Conservation (phyloP, 176 grass and related monocot genomes). For the Hordeum marinum region DNA sequence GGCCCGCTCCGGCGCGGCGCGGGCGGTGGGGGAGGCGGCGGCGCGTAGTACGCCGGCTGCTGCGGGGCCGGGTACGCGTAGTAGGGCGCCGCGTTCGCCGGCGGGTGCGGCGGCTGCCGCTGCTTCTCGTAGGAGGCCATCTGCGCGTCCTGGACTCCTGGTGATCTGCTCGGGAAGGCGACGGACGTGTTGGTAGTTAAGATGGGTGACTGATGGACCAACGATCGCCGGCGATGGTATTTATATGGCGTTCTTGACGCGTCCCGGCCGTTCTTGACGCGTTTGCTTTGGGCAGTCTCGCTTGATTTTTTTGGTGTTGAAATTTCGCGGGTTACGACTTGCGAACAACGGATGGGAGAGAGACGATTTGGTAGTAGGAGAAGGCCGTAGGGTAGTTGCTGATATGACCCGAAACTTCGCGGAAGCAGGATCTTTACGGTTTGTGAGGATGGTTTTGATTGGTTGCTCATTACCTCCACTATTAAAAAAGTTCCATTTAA, state of each 20-base stretch:
- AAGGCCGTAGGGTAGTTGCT: too few species aligned
- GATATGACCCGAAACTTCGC: not conserved
- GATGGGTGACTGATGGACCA: not conserved
- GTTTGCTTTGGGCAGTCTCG: not conserved
- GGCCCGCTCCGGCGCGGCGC: not conserved
- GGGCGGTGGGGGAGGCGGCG: not conserved
- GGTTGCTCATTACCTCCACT: not conserved
- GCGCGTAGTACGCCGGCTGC: conserved; percentile 27
- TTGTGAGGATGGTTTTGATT: not conserved
- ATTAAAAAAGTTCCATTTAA: not conserved
- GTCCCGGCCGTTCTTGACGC: not conserved
- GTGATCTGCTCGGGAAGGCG: not conserved
- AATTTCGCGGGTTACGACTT: not conserved
- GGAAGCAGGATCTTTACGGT: not conserved
- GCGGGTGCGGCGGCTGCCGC: conserved; percentile 15
- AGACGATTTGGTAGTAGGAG: not conserved
- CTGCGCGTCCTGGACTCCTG: not conserved
- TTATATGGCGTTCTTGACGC: conserved; percentile 31
- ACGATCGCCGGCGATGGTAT: not conserved
- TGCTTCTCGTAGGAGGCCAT: conserved; percentile 41
- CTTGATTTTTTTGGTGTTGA: not conserved
- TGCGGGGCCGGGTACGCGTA: conserved; percentile 50
- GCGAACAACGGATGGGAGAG: not conserved
- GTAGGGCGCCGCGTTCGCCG: conserved; percentile 32
- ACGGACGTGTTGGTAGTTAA: not conserved